Evolutionary conservation across 2,329 filamentous ascomycete genomes (phyloP), one percentile per base, ranked within the genome.

Genomic region (Pseudogymnoascus sp.): DNA sequence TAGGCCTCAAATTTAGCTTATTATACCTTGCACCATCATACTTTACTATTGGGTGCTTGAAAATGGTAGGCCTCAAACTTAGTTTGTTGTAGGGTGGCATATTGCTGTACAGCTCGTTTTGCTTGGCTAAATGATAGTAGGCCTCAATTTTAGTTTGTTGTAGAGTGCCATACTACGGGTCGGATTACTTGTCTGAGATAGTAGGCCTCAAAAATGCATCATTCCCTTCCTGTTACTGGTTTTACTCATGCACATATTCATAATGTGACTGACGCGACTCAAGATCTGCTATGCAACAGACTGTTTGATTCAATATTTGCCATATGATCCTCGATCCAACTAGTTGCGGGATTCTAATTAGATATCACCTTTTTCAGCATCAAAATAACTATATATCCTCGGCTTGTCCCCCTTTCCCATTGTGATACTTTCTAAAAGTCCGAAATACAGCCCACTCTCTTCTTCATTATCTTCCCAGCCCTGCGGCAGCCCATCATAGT

Each of bases 1-100:
- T 53, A 53, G 46, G 46, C 46, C 46, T 53, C 25, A 53, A 53
- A 53, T 53, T 53, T 53, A 53, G 46, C 46, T 53, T 53, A 2
- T 8, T 53, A 53, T 31, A 25, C 44, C 44, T 28, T 53, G 44
- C 44, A 18, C 6, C 4, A 3, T 12, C n/a, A 11, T n/a, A 11
- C 7, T 2, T 18, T 7, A 5, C 23, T 2, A 53, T 31, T 53
- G 8, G 23, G 14, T 53, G 46, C 8, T 31, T 53, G 46, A 31
- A 31, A 16, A 53, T 31, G 8, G 46, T 16, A 53, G 23, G 46
- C 46, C 46, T 31, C 25, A 31, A 53, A 53, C n/a, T 31, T 53
- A 31, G 46, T 16, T 53, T 16, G 5, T 16, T 31, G 8, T 16
- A 31, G 14, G 10, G 25, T 31, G 25, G 31, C 14, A 53, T 16